These are phyloP conservation scores for Dothideomycetes sp. DNA, from an alignment of 2,329 filamentous ascomycete genomes.

Conservation along the genomic window DNA sequence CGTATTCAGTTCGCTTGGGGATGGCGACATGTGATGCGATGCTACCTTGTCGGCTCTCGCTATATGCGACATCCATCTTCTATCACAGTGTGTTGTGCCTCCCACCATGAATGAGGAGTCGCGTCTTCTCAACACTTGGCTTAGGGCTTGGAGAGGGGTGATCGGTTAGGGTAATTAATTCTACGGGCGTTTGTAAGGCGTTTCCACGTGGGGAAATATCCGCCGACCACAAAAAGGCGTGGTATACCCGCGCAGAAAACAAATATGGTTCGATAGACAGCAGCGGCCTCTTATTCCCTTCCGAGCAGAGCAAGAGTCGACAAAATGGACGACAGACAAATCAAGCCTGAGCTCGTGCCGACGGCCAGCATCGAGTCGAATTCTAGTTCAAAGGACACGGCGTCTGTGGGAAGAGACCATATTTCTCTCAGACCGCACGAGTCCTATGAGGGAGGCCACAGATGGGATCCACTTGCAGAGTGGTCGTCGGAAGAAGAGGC, in stretches of 20 bases:
- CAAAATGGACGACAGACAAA: constrained; percentile 5
- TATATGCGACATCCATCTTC: background rate
- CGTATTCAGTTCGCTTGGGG: background rate
- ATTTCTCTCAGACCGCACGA: constrained; percentile 5
- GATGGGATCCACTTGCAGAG: constrained; percentile 8
- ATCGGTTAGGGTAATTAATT: no score
- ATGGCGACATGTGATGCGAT: background rate
- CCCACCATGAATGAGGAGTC: background rate
- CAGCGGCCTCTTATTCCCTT: background rate
- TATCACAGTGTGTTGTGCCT: background rate
- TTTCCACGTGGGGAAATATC: no score
- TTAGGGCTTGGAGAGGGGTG: background rate
- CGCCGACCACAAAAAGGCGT: background rate
- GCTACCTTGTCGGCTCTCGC: background rate
- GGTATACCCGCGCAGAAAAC: background rate
- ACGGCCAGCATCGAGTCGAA: background rate
- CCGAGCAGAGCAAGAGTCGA: background rate
- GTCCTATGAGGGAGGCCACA: constrained; percentile 4
- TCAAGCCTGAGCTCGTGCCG: constrained; percentile 6
- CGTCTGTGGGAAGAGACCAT: constrained; percentile 5
- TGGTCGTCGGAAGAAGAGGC: constrained; percentile 10
- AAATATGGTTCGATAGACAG: background rate
- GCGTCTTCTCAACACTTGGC: background rate
- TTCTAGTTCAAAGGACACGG: constrained; percentile 2
- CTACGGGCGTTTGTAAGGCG: no score